Conservation (phyloP, 1,139 yeast genomes). For the Protomyces pachydermus region DNA sequence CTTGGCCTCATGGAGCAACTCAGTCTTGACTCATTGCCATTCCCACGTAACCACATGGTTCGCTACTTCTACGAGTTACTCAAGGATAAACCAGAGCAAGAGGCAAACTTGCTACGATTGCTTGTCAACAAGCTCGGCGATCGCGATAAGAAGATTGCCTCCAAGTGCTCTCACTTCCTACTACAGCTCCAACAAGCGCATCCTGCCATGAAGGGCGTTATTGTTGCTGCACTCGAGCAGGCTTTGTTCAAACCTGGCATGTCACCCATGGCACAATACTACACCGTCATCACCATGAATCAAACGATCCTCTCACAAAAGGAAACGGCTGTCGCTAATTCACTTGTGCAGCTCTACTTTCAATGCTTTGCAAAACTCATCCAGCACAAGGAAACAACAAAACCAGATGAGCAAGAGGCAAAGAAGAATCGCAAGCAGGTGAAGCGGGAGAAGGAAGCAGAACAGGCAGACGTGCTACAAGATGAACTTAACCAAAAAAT, state of each 20-base stretch:
- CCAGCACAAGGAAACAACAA: constrained; percentile 40
- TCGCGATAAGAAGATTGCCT: constrained; percentile 79
- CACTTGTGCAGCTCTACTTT: constrained; percentile 76
- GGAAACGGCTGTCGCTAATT: constrained; percentile 74
- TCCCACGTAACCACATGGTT: constrained; percentile 74
- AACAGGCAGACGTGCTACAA: constrained; percentile 64
- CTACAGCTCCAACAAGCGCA: constrained; percentile 82
- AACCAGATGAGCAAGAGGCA: constrained; percentile 32
- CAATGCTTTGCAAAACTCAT: constrained; percentile 78
- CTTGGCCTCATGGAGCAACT: constrained; percentile 66
- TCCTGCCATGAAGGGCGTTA: constrained; percentile 87
- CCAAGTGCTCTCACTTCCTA: constrained; percentile 78
- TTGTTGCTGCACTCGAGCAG: constrained; percentile 76
- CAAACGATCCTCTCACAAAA: constrained; percentile 81
- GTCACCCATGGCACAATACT: constrained; percentile 70
- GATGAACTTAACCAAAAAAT: constrained; percentile 75
- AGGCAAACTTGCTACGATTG: constrained; percentile 76
- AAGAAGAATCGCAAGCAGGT: constrained; percentile 61
- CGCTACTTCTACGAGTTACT: constrained; percentile 74
- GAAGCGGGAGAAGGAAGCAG: constrained; percentile 48
- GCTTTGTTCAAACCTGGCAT: constrained; percentile 62
- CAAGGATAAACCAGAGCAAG: constrained; percentile 91
- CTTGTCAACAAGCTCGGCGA: constrained; percentile 96
- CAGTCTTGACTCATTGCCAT: constrained; percentile 87
- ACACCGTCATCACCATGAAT: constrained; percentile 78